Evolutionary conservation across 371 early-diverging fungal genomes (phyloP).

Genomic region (Batkoa obscura): DNA sequence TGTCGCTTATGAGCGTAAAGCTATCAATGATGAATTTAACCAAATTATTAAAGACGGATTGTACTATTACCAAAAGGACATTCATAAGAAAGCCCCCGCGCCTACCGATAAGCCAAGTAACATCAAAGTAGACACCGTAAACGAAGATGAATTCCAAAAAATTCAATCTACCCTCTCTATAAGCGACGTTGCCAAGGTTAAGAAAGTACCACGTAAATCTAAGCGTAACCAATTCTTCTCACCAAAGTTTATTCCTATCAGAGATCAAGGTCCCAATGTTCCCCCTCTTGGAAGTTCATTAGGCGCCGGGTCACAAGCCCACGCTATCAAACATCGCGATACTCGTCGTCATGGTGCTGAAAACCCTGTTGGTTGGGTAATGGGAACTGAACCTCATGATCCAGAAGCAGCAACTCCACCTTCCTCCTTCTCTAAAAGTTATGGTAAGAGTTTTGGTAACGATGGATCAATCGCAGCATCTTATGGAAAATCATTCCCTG

Average conservation of each 20-base stretch:
- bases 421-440: constrained; percentile 1
- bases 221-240: constrained; percentile 15
- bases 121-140: constrained; percentile 8
- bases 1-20: constrained; percentile 54
- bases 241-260: constrained; percentile 5
- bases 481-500: constrained; percentile 50
- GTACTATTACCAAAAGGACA: constrained; percentile 65
- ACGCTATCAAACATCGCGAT: constrained; percentile 25
- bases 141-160: background rate
- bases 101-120: constrained; percentile 5
- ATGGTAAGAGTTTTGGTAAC: constrained; percentile 1
- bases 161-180: background rate
- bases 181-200: background rate
- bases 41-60: constrained; percentile 92
- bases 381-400: constrained; percentile 23
- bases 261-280: constrained; percentile 25
- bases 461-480: constrained; percentile 22
- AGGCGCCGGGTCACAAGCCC: constrained; percentile 12
- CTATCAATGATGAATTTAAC: constrained; percentile 66
- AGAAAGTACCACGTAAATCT: too few species aligned
- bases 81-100: constrained; percentile 16
- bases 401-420: background rate
- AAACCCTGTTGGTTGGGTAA: constrained; percentile 78
- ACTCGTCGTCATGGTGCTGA: constrained; percentile 45
- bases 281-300: constrained; percentile 37